A percentile compares a stretch with the other conserved stretches of the same genome.
Evolutionary conservation across 2,329 filamentous ascomycete genomes (phyloP).

Genomic region (Aspergillus hortae): DNA sequence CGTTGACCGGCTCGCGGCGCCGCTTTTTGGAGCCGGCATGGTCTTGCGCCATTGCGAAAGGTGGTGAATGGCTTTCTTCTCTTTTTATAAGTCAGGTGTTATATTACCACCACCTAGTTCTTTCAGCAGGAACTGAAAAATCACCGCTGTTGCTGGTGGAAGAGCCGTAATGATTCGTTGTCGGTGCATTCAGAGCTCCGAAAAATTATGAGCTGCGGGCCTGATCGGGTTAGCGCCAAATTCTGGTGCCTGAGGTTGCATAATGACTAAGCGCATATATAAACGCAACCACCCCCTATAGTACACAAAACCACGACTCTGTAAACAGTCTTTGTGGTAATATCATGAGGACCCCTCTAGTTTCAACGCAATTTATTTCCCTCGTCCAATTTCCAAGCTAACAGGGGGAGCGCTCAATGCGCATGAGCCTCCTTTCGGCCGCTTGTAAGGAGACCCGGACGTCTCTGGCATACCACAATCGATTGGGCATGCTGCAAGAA

Average conservation of each 20-base stretch:
- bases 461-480: no score
- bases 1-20: slow-evolving; percentile 38
- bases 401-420: no score
- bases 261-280: not conserved
- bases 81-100: not conserved
- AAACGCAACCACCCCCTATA: not conserved
- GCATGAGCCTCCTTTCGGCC: no score
- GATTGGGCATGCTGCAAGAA: no score
- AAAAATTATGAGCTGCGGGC: slow-evolving; percentile 20
- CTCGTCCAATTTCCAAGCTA: no score
- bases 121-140: not conserved
- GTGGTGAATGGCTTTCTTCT: not conserved
- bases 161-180: not conserved
- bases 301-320: no score
- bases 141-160: not conserved
- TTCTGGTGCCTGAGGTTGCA: not conserved
- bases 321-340: no score
- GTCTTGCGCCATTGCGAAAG: slow-evolving; percentile 26
- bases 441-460: no score
- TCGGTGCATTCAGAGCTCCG: slow-evolving; percentile 3
- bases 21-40: slow-evolving; percentile 32
- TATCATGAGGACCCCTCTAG: no score
- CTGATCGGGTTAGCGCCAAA: slow-evolving; percentile 19
- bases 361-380: no score
- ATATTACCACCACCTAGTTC: not conserved